A percentile compares a stretch with the other conserved stretches of the same genome.
Conservation (phyloP, 306 rosid species). For the Medicago lupulina region DNA sequence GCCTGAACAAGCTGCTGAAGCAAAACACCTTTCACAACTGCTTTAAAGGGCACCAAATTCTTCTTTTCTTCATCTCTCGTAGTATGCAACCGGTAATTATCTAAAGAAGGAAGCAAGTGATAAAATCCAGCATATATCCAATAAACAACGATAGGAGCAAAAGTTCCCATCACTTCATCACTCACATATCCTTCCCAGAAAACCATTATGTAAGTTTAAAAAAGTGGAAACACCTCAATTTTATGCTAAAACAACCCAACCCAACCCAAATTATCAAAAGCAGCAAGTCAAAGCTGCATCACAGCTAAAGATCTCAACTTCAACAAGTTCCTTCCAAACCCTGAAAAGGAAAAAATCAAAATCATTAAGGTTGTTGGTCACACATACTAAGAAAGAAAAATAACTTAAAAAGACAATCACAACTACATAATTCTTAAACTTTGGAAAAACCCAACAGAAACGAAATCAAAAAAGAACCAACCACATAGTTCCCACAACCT, state of each 20-base stretch:
- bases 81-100: conserved; percentile 74
- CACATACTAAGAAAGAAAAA: conserved; percentile 25
- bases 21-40: conserved; percentile 81
- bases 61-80: conserved; percentile 66
- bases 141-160: conserved; percentile 86
- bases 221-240: conserved; percentile 27
- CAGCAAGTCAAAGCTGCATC: conserved; percentile 49
- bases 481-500: conserved; percentile 9
- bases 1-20: conserved; percentile 92
- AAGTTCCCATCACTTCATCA: conserved; percentile 86
- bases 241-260: conserved; percentile 36
- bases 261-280: conserved; percentile 35
- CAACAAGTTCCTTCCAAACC: conserved; percentile 45
- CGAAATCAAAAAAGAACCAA: background rate
- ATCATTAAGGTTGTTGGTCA: background rate
- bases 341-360: conserved; percentile 45
- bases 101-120: conserved; percentile 72
- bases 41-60: conserved; percentile 68
- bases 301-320: conserved; percentile 53
- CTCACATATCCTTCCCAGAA: conserved; percentile 84
- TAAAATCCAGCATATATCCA: conserved; percentile 88
- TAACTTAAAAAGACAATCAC: background rate
- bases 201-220: conserved; percentile 51
- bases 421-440: background rate
- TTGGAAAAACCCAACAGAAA: background rate